A percentile compares a stretch with the other conserved stretches of the same genome.
Evolutionary conservation across 2,329 filamentous ascomycete species (phyloP).

Genomic region (Ophiostoma sp.): DNA sequence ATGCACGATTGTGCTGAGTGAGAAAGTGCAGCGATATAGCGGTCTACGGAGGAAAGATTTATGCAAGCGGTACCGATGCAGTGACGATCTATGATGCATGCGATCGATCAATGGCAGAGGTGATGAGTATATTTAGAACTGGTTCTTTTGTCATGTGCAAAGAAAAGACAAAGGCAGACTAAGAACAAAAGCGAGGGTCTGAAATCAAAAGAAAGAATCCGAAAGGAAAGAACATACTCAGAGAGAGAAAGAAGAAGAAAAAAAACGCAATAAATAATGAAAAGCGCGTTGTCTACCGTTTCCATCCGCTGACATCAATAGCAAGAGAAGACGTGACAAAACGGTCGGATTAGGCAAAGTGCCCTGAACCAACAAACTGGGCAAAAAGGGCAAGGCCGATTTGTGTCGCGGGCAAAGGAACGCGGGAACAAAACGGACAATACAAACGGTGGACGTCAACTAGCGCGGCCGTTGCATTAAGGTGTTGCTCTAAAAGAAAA

Average conservation of each 20-base stretch:
- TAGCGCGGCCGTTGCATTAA: neutral
- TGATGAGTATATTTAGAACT: no score
- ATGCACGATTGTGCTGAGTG: neutral
- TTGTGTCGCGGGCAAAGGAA: neutral
- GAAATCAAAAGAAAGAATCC: neutral
- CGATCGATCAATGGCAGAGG: no score
- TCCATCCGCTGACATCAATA: neutral
- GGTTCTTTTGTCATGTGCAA: no score
- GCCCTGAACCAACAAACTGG: conserved; percentile 4
- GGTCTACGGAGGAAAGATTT: neutral
- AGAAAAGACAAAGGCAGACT: no score
- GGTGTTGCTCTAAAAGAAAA: no score
- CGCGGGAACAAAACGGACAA: neutral
- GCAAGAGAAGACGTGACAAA: neutral
- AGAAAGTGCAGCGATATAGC: neutral
- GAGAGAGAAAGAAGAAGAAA: neutral
- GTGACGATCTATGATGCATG: no score
- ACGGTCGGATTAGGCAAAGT: conserved; percentile 10
- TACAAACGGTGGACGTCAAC: neutral
- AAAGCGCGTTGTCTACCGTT: neutral
- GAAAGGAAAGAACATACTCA: neutral
- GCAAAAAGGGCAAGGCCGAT: conserved; percentile 7
- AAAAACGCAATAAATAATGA: neutral
- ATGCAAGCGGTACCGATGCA: neutral
- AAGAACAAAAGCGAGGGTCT: no score